Base-by-base conservation (phyloP, 2,329 filamentous ascomycete genomes). In the Cladosporium sp. region DNA sequence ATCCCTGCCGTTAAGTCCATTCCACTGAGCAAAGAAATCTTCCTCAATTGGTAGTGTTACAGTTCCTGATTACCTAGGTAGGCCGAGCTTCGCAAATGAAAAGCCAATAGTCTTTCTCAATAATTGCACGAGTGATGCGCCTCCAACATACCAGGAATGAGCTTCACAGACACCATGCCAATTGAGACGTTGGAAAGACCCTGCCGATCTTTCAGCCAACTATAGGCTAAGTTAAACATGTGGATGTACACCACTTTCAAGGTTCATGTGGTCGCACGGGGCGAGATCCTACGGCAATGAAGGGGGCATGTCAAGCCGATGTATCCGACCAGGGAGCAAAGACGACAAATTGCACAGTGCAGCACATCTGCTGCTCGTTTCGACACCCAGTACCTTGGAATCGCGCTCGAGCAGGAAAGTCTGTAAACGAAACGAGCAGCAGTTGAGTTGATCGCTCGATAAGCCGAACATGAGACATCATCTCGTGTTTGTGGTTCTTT, bases 291-390 rank as follows among this genome's bases (percentile, higher is more conserved):
- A 32, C 36, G 17, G 36, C 36, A 39, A 17, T 19, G 15, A 19
- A n/a, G 17, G 36, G 36, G 17, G 6, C 3, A 39, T 39, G 7
- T 6, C 13, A 3, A 13, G 15, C 36, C 17, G 15, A n/a, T 39
- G 17, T 15, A 39, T 19, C 36, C 17, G 15, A 19, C 4, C 7
- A 17, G 17, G 22, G 24, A 9, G 36, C 50, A 42, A 35, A 45
- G 51, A 24, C 24, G 39, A 45, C 39, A 45, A 45, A 45, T 36
- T 22, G 51, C 17, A 36, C 51, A 45, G 51, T 50, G 47, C 47
- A 32, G 32, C 20, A 28, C 42, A 28, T 28, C 22, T 22, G 39
- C 39, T 35, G 24, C 25, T 37, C 37, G 28, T 55, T 24, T 32
- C n/a, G 17, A n/a, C 10, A 45, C 28, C n/a, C 28, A 35, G 19